Conservation (phyloP, 805 yeast species). For the Ogataea nitratoaversa region DNA sequence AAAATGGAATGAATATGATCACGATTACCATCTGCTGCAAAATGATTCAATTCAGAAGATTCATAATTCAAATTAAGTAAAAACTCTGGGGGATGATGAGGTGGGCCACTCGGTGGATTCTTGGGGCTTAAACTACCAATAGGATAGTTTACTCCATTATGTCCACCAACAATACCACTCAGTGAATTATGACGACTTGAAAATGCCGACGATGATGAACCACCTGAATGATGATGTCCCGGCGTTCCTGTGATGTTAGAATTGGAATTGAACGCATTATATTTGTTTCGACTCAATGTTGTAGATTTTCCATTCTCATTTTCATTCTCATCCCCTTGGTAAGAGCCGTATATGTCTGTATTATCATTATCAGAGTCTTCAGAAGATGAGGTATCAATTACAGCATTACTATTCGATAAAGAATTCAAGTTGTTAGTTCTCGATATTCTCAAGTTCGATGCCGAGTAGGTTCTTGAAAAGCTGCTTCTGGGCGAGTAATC, state of each 20-base stretch:
- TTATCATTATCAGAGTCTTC: constrained; percentile 9
- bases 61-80: constrained; percentile 5
- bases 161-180: too few species aligned
- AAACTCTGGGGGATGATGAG: not conserved
- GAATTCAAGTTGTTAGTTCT: constrained; percentile 8
- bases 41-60: constrained; percentile 13
- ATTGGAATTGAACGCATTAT: too few species aligned
- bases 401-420: constrained; percentile 2
- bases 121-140: not conserved
- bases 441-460: constrained; percentile 18
- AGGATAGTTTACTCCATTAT: too few species aligned
- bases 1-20: not conserved
- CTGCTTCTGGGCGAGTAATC: constrained; percentile 18
- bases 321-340: too few species aligned
- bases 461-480: constrained; percentile 16
- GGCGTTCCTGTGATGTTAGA: not conserved
- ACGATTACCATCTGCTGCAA: constrained; percentile 4
- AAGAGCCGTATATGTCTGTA: not conserved
- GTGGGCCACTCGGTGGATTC: not conserved
- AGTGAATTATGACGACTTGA: constrained; percentile 18
- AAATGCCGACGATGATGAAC: constrained; percentile 13
- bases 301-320: too few species aligned
- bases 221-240: constrained; percentile 4
- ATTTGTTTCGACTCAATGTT: too few species aligned
- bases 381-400: constrained; percentile 11